Evolutionary conservation across 2,329 filamentous ascomycete species (phyloP).

Genomic region (Colletotrichum sansevieriae): DNA sequence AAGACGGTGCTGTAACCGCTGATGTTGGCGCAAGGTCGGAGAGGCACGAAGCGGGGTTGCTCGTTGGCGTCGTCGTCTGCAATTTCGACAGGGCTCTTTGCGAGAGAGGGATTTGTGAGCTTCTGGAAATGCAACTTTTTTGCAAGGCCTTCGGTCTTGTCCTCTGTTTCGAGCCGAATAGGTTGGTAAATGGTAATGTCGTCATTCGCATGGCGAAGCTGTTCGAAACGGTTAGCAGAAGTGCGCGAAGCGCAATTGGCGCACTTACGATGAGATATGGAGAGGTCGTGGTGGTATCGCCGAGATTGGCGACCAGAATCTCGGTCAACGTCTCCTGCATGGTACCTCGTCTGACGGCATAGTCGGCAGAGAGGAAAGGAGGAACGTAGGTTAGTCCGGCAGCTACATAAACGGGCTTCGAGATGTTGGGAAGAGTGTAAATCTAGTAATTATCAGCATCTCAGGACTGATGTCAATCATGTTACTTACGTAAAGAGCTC

Average conservation of each 20-base stretch:
- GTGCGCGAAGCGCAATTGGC: neutral
- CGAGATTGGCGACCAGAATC: slow-evolving; percentile 86
- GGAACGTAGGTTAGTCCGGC: slow-evolving; percentile 85
- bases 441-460: slow-evolving; percentile 64
- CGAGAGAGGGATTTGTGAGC: slow-evolving; percentile 75
- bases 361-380: slow-evolving; percentile 79
- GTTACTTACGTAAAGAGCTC: slow-evolving; percentile 77
- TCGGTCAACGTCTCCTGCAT: slow-evolving; percentile 82
- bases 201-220: slow-evolving; percentile 83
- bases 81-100: slow-evolving; percentile 65
- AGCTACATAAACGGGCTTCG: slow-evolving; percentile 78
- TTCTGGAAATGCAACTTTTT: slow-evolving; percentile 81
- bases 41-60: slow-evolving; percentile 62
- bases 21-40: slow-evolving; percentile 74
- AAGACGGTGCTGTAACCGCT: slow-evolving; percentile 86
- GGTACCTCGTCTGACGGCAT: slow-evolving; percentile 76
- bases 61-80: slow-evolving; percentile 65
- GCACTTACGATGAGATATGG: slow-evolving; percentile 84
- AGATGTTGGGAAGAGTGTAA: slow-evolving; percentile 81
- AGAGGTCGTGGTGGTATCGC: slow-evolving; percentile 76
- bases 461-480: too few species aligned
- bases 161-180: slow-evolving; percentile 64
- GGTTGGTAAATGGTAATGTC: slow-evolving; percentile 92
- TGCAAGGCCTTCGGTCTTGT: slow-evolving; percentile 59
- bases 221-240: slow-evolving; percentile 31